Conservation (phyloP, 2,329 filamentous ascomycete genomes). For the Epichloe sp. region DNA sequence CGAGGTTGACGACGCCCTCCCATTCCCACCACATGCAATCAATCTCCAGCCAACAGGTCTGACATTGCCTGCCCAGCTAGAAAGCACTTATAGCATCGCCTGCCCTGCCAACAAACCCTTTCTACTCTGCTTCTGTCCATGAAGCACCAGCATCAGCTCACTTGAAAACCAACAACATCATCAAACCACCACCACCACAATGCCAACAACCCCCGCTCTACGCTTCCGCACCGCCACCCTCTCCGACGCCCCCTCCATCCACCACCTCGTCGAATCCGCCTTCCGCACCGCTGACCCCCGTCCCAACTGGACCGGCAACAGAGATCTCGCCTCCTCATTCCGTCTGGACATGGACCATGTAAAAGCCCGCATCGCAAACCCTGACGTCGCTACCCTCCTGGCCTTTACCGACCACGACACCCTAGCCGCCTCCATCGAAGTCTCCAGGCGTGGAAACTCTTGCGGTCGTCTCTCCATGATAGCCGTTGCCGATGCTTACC, state of each 20-base stretch:
- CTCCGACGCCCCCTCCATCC: not conserved
- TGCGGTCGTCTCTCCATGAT: constrained; percentile 20
- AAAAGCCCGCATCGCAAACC: not conserved
- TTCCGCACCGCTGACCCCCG: not conserved
- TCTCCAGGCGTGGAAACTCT: constrained; percentile 13
- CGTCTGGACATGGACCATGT: constrained; percentile 5
- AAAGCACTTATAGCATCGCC: too few species aligned
- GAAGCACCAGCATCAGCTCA: not conserved
- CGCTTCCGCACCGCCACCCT: not conserved
- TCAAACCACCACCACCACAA: not conserved
- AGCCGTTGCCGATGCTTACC: constrained; percentile 19
- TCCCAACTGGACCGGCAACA: not conserved
- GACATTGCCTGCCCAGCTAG: too few species aligned
- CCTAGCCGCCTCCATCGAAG: constrained; percentile 11
- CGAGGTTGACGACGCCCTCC: not conserved
- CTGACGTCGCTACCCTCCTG: constrained; percentile 7
- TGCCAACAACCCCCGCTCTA: not conserved
- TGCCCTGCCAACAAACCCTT: too few species aligned
- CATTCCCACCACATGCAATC: too few species aligned
- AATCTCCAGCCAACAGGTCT: too few species aligned
- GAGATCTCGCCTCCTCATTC: not conserved
- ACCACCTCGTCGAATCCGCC: not conserved
- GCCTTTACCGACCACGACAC: not conserved
- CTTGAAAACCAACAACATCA: not conserved
- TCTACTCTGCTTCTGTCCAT: not conserved